Evolutionary conservation across 495 filamentous ascomycete species (phyloP).

Genomic region (Aspergillus panamensis): DNA sequence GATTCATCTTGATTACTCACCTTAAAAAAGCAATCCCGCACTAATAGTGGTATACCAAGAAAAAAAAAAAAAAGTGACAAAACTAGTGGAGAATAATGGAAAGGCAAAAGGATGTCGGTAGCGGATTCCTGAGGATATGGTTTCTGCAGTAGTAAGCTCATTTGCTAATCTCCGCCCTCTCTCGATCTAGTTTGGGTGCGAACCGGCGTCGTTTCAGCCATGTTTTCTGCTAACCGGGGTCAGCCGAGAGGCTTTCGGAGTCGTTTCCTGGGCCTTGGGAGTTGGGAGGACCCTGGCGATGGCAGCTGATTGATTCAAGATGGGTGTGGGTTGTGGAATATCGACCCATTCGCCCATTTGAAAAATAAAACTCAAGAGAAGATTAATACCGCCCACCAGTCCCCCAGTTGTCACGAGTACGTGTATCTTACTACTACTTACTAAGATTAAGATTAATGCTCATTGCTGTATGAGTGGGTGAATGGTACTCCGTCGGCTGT

Average conservation of each 20-base stretch:
- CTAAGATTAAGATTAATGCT: neutral
- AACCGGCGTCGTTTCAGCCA: slow-evolving; percentile 25
- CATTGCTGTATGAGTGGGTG: neutral
- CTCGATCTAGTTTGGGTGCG: slow-evolving; percentile 30
- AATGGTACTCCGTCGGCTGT: neutral
- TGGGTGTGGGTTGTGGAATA: slow-evolving; percentile 4
- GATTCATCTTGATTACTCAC: slow-evolving; percentile 10
- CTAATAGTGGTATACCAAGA: neutral
- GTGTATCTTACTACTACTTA: neutral
- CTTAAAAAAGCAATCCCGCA: slow-evolving; percentile 5
- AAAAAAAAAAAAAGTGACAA: slow-evolving; percentile 1
- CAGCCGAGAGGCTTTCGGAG: slow-evolving; percentile 28
- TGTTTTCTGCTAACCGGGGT: slow-evolving; percentile 23
- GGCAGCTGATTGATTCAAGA: slow-evolving; percentile 13
- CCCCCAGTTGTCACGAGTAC: neutral
- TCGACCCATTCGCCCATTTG: neutral
- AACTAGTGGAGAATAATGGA: neutral
- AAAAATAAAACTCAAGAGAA: neutral
- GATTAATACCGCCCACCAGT: neutral
- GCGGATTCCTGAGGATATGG: slow-evolving; percentile 35
- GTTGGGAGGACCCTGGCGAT: slow-evolving; percentile 29
- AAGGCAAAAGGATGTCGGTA: slow-evolving; percentile 26
- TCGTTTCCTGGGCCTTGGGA: slow-evolving; percentile 21
- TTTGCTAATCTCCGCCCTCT: slow-evolving; percentile 20
- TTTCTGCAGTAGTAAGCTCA: slow-evolving; percentile 22